Base-by-base conservation (phyloP, 345 rosid species). In the Populus euphratica region DNA sequence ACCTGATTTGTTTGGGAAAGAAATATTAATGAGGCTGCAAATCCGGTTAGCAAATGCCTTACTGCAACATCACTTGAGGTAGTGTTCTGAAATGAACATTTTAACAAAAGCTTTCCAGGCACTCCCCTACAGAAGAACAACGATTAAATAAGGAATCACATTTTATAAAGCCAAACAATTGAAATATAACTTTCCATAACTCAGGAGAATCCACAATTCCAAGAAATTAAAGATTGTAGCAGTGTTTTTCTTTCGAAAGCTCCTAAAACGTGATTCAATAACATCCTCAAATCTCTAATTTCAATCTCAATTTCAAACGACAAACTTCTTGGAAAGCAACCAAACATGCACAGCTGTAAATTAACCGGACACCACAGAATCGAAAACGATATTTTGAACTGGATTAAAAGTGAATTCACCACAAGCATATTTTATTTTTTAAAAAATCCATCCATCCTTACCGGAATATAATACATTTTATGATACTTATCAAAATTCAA, bases 1-100 rank as follows among this genome's bases (percentile, higher is more conserved):
- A 91, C 98, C 97, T 89, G 91, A 75, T 82, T 79, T 52, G 90
- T 56, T 71, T 88, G 97, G 70, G 93, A 89, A 63, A 91, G 79
- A 71, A 88, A 72, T 52, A 93, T 41, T 69, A 93, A 73, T 0
- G 94, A 86, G 21, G 94, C 87, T 70, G 97, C 91, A 78, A 94
- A 31, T 6, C 97, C 93, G 25, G 97, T 83, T 38, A 89, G 74
- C 11, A 85, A 64, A 76, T 69, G 76, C 67, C 81, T 84, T 8
- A 78, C 83, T 31, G 86, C 80, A 69, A 61, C 70, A 47, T 85
- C 81, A 76, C 31, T 82, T 43, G 73, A 81, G 49, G 35, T 41
- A 8, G 83, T 73, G 35, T 81, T 82, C 77, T 87, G 86, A 41
- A 71, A n/a, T 11, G 87, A 86, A 81, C 91, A 87, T 77, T 82